These are phyloP conservation scores for Macrophomina tecta DNA, from an alignment of 2,329 filamentous ascomycete genomes.

Conservation along the genomic window DNA sequence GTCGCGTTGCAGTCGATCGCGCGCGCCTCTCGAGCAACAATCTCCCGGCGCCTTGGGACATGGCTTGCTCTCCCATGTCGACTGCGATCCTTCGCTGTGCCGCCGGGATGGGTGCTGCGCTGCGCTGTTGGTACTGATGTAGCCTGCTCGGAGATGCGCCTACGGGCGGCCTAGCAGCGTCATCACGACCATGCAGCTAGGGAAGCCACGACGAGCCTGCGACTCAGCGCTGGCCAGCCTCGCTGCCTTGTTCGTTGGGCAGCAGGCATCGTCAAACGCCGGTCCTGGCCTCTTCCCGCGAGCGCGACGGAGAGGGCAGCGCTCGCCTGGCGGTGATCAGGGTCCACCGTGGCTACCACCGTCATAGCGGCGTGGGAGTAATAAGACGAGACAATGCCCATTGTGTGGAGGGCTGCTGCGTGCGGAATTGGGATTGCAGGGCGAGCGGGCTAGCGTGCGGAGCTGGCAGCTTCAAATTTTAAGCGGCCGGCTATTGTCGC, in stretches of 20 bases:
- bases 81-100: slow-evolving; percentile 23
- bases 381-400: slow-evolving; percentile 4
- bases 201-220: slow-evolving; percentile 15
- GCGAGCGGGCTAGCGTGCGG: slow-evolving; percentile 16
- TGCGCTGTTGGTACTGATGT: slow-evolving; percentile 18
- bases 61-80: slow-evolving; percentile 14
- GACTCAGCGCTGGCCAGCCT: not conserved
- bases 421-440: slow-evolving; percentile 21
- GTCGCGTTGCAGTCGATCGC: slow-evolving; percentile 20
- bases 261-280: slow-evolving; percentile 12
- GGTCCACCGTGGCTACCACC: slow-evolving; percentile 18
- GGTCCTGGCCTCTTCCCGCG: not conserved
- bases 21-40: slow-evolving; percentile 18
- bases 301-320: not conserved
- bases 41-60: slow-evolving; percentile 20
- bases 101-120: slow-evolving; percentile 10
- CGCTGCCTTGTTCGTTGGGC: slow-evolving; percentile 13
- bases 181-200: slow-evolving; percentile 12
- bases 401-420: not conserved
- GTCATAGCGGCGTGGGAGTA: no score
- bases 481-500: slow-evolving; percentile 23
- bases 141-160: slow-evolving; percentile 13
- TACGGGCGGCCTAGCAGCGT: slow-evolving; percentile 18
- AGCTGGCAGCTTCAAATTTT: slow-evolving; percentile 19
- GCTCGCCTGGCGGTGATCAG: slow-evolving; percentile 19